Evolutionary conservation across 345 rosid species (phyloP).

Genomic region (Orychophragmus violaceus): DNA sequence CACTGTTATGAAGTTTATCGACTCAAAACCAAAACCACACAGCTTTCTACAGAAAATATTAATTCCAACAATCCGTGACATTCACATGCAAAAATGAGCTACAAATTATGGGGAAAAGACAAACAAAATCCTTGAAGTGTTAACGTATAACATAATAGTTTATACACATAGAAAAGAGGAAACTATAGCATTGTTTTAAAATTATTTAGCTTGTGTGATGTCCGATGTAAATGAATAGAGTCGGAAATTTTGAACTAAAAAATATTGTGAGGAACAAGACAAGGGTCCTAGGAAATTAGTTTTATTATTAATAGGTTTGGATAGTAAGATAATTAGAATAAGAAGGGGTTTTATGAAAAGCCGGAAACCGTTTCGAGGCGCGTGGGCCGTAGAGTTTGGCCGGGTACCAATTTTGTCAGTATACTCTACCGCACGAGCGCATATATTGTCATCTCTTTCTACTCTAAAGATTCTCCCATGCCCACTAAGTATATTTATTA

Average conservation of each 20-base stretch:
- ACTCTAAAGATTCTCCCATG: conserved; percentile 22
- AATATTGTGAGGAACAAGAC: background rate
- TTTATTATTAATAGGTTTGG: background rate
- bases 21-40: too few relatives aligned
- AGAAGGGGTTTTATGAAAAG: conserved; percentile 18
- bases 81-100: background rate
- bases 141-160: background rate
- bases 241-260: background rate
- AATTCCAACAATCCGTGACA: background rate
- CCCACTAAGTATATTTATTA: conserved; percentile 1
- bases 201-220: conserved; percentile 2
- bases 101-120: background rate
- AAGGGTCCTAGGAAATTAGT: background rate
- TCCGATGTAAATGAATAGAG: background rate
- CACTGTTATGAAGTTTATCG: too few relatives aligned
- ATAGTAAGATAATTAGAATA: conserved; percentile 3
- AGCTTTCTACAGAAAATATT: too few relatives aligned
- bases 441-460: conserved; percentile 11
- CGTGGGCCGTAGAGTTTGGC: conserved; percentile 30
- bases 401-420: conserved; percentile 24
- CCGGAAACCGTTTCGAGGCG: conserved; percentile 16
- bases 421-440: conserved; percentile 30
- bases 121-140: background rate
- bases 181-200: background rate
- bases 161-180: conserved; percentile 5